A percentile compares a stretch with the other conserved stretches of the same genome.
These are phyloP conservation scores for Chrysosporium keratinophilum DNA, from an alignment of 2,329 filamentous ascomycete species.

Conservation along the genomic window DNA sequence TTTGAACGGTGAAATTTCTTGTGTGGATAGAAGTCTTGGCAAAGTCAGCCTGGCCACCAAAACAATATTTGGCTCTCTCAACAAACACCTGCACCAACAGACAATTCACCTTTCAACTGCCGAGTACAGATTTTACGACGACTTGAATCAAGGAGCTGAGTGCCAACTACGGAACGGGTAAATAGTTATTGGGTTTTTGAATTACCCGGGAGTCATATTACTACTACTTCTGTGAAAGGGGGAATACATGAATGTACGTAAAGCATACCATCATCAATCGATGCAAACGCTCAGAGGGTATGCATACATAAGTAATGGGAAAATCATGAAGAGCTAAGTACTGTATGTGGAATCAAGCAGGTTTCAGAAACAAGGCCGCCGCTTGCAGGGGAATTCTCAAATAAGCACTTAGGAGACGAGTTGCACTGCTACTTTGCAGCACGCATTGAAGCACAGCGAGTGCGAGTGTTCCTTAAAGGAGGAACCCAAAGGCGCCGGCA, in stretches of 20 bases:
- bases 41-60: slow-evolving; percentile 7
- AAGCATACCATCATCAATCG: slow-evolving; percentile 5
- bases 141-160: neutral
- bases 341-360: neutral
- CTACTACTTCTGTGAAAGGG: slow-evolving; percentile 1
- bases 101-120: neutral
- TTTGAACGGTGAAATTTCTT: slow-evolving; percentile 12
- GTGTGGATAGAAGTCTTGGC: slow-evolving; percentile 15
- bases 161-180: neutral
- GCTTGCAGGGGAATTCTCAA: neutral
- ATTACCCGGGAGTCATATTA: slow-evolving; percentile 6
- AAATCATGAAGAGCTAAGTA: neutral
- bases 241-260: neutral
- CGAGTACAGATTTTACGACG: neutral
- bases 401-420: neutral
- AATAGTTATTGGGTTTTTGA: neutral
- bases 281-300: neutral
- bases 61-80: neutral
- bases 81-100: neutral
- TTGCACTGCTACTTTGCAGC: neutral
- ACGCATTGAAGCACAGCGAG: neutral
- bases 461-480: slow-evolving; percentile 40
- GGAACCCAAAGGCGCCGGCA: slow-evolving; percentile 47
- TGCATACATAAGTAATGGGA: neutral
- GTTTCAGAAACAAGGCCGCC: neutral